Evolutionary conservation across 176 grass and related monocot species (phyloP).

Genomic region (Oryza glaberrima): DNA sequence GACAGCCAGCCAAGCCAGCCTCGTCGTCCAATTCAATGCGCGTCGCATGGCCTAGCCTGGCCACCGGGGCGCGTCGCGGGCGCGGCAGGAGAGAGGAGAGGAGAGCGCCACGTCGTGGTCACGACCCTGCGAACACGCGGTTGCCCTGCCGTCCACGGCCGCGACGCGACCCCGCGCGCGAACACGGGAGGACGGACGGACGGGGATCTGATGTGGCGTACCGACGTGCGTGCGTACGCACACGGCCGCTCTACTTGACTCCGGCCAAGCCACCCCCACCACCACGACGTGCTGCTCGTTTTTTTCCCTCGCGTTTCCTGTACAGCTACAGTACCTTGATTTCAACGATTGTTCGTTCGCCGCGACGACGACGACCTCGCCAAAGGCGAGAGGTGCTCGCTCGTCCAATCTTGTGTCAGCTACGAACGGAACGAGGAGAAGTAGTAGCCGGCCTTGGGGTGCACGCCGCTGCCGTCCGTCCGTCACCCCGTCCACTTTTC

Average conservation of each 20-base stretch:
- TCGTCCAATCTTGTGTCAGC: not conserved
- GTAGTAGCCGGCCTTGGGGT: not conserved
- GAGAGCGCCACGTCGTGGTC: not conserved
- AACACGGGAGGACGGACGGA: not conserved
- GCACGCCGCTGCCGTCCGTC: not conserved
- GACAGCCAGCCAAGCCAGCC: constrained; percentile 2
- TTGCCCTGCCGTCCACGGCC: not conserved
- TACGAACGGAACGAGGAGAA: not conserved
- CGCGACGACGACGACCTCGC: not conserved
- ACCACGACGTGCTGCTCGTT: no score
- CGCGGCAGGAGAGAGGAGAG: not conserved
- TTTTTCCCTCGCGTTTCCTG: no score
- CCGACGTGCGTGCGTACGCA: not conserved
- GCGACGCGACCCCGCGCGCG: not conserved
- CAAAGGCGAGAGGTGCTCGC: not conserved
- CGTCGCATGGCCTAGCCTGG: not conserved
- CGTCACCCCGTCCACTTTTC: constrained; percentile 10
- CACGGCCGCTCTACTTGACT: not conserved
- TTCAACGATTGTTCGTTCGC: not conserved
- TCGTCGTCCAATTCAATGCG: not conserved
- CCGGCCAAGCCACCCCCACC: no score
- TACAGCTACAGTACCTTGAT: not conserved
- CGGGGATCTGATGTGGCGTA: not conserved
- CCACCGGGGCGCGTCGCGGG: not conserved
- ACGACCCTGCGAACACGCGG: not conserved